These are phyloP conservation scores for Alternaria viburni DNA, from an alignment of 2,329 filamentous ascomycete genomes.

Conservation along the genomic window DNA sequence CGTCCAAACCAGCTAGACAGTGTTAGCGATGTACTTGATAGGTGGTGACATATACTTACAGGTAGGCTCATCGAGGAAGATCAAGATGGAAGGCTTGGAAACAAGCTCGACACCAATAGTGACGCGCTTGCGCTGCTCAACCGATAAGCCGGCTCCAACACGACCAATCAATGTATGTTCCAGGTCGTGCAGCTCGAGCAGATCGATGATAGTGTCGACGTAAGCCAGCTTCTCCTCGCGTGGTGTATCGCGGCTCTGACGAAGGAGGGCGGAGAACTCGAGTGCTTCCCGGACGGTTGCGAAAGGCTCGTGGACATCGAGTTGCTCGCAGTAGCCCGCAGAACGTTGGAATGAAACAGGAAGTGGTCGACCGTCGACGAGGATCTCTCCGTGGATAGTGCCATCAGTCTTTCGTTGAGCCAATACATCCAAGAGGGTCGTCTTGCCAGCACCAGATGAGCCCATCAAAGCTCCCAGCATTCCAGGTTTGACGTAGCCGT, in stretches of 20 bases:
- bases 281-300: constrained; percentile 40
- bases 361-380: constrained; percentile 38
- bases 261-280: constrained; percentile 39
- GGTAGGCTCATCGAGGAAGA: constrained; percentile 79
- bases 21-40: neutral
- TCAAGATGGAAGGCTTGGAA: constrained; percentile 65
- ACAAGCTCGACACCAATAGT: constrained; percentile 66
- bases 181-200: constrained; percentile 35
- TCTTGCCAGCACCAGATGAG: constrained; percentile 43
- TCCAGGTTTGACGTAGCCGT: constrained; percentile 62
- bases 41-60: constrained; percentile 45
- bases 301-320: constrained; percentile 38
- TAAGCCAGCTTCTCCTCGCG: constrained; percentile 33
- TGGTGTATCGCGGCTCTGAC: constrained; percentile 29
- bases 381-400: constrained; percentile 33
- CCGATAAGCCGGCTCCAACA: constrained; percentile 35
- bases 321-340: constrained; percentile 43
- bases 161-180: constrained; percentile 34
- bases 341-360: constrained; percentile 39
- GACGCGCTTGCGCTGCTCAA: constrained; percentile 67
- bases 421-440: constrained; percentile 42
- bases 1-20: constrained; percentile 64
- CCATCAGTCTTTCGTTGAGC: constrained; percentile 38
- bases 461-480: constrained; percentile 53
- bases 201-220: constrained; percentile 35